These are phyloP conservation scores for Poa pratensis DNA, from an alignment of 176 grass and related monocot genomes.

Conservation along the genomic window DNA sequence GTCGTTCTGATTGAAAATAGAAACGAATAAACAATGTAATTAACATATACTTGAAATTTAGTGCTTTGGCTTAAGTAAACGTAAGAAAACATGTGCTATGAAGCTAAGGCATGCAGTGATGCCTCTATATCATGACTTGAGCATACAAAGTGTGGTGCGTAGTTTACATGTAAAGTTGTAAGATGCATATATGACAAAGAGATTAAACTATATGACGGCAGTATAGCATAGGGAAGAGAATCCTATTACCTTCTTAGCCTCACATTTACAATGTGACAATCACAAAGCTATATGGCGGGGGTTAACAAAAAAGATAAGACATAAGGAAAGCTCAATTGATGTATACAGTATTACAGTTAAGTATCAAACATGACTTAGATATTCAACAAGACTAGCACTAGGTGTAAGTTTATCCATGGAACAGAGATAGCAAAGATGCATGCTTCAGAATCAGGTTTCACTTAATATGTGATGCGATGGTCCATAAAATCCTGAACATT, in stretches of 20 bases:
- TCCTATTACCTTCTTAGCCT: neutral
- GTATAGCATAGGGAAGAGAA: neutral
- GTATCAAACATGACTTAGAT: neutral
- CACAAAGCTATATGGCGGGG: neutral
- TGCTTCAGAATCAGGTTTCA: slow-evolving; percentile 34
- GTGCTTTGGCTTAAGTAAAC: slow-evolving; percentile 10
- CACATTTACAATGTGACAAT: neutral
- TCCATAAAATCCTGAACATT: neutral
- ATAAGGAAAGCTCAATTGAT: slow-evolving; percentile 21
- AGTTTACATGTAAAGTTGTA: slow-evolving; percentile 6
- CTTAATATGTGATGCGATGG: neutral
- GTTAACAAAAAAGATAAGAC: neutral
- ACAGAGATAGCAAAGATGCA: slow-evolving; percentile 13
- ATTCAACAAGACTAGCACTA: slow-evolving; percentile 20
- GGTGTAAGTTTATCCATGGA: neutral
- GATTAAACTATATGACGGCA: neutral
- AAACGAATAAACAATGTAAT: slow-evolving; percentile 20
- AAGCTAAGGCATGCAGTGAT: neutral
- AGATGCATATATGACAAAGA: neutral
- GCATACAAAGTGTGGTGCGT: neutral
- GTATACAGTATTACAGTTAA: neutral
- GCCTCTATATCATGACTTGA: neutral
- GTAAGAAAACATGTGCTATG: slow-evolving; percentile 18
- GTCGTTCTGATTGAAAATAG: slow-evolving; percentile 57
- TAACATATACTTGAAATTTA: slow-evolving; percentile 20